Percentiles rank a stretch among this genome's conserved stretches.
phyloP scores from a whole-genome alignment of 805 yeast genomes.

The Nakazawaea anatomiae region DNA sequence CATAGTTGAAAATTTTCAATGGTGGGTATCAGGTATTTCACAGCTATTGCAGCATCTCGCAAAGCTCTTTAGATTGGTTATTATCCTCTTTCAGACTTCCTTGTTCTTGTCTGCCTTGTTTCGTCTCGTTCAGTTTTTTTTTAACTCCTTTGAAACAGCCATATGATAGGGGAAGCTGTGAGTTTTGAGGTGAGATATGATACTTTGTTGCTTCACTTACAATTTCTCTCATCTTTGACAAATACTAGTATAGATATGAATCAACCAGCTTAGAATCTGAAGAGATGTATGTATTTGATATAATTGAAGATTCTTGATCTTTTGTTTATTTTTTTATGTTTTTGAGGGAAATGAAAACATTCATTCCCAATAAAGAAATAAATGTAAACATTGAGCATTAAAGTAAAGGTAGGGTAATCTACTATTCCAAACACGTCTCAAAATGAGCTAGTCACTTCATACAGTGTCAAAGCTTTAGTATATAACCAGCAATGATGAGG shows the following conservation, averaged over 20 bases:
- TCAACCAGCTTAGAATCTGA: neutral
- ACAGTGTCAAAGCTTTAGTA: neutral
- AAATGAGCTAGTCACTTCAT: neutral
- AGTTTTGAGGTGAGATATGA: too few relatives aligned
- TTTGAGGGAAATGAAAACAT: neutral
- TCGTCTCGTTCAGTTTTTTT: too few relatives aligned
- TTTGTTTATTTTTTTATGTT: conserved; percentile 8
- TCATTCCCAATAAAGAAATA: conserved; percentile 6
- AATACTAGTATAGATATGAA: neutral
- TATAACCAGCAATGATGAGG: neutral
- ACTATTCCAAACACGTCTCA: neutral
- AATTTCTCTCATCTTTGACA: conserved; percentile 8
- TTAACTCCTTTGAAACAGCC: too few relatives aligned
- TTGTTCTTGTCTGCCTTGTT: too few relatives aligned
- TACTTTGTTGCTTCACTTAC: neutral
- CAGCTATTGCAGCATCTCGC: too few relatives aligned
- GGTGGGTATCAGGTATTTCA: too few relatives aligned
- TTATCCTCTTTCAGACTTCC: too few relatives aligned
- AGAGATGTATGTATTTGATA: neutral
- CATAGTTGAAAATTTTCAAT: too few relatives aligned
- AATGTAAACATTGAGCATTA: neutral
- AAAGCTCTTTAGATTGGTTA: too few relatives aligned
- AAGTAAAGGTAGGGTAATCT: neutral
- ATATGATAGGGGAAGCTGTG: neutral
- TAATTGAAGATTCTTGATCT: neutral